phyloP scores from a whole-genome alignment of 495 filamentous ascomycete genomes.

The Cetradonia linearis region DNA sequence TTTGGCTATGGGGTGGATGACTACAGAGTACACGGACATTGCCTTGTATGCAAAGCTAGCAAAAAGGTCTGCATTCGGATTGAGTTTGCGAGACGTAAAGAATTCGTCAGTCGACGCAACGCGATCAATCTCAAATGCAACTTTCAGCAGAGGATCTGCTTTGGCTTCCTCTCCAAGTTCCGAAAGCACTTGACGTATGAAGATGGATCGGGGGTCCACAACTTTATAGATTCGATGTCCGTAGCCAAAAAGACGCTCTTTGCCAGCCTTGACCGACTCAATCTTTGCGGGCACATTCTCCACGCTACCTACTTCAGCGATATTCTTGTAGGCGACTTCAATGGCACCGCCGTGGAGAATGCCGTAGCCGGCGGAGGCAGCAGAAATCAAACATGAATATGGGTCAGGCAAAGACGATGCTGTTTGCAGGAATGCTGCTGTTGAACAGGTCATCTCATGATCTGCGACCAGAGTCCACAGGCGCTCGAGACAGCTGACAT shows the following conservation, averaged over 20 bases:
- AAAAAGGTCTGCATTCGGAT: conserved; percentile 47
- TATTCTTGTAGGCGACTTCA: conserved; percentile 38
- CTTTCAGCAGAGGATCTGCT: conserved; percentile 34
- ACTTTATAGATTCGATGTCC: conserved; percentile 46
- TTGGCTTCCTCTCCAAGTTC: conserved; percentile 29
- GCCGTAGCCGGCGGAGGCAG: conserved; percentile 36
- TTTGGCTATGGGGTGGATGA: not conserved
- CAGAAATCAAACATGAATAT: conserved; percentile 32
- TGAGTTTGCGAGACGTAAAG: conserved; percentile 39
- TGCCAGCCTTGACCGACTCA: conserved; percentile 37
- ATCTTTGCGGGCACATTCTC: conserved; percentile 37
- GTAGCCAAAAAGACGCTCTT: conserved; percentile 43
- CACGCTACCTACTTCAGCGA: conserved; percentile 35
- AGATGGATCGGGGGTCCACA: conserved; percentile 37
- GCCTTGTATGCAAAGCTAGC: conserved; percentile 40
- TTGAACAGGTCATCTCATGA: conserved; percentile 46
- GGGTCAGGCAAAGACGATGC: conserved; percentile 42
- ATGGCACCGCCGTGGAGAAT: conserved; percentile 45
- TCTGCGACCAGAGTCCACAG: conserved; percentile 41
- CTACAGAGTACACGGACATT: conserved; percentile 26
- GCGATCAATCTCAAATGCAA: conserved; percentile 42
- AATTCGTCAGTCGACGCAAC: conserved; percentile 38
- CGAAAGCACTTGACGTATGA: conserved; percentile 35
- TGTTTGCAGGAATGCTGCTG: conserved; percentile 40
- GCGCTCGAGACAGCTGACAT: conserved; percentile 32